phyloP scores from a whole-genome alignment of 139 green algal genomes.

The Ulvella scutata region DNA sequence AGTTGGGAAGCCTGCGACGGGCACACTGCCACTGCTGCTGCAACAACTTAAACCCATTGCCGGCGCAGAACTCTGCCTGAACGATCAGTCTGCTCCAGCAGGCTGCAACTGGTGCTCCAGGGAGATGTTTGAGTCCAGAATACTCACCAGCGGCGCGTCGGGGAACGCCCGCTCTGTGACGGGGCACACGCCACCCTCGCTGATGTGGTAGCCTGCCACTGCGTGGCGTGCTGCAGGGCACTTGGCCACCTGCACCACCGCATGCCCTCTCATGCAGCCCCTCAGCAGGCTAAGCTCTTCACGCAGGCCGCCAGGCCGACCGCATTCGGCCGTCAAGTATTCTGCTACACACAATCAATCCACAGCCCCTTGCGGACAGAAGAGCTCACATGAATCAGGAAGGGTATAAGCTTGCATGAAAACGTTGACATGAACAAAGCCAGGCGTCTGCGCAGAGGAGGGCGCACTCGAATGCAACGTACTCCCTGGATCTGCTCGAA shows the following conservation, averaged over 20 bases:
- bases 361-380: neutral
- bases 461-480: neutral
- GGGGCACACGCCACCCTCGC: neutral
- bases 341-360: neutral
- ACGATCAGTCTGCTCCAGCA: too few species aligned
- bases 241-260: neutral
- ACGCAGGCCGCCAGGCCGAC: neutral
- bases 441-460: neutral
- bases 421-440: neutral
- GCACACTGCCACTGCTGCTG: too few species aligned
- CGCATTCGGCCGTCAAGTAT: neutral
- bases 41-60: too few species aligned
- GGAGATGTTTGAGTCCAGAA: slow-evolving; percentile 2
- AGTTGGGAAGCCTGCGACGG: too few species aligned
- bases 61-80: too few species aligned
- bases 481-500: neutral
- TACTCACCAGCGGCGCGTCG: neutral
- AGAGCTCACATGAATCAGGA: too few species aligned
- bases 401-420: too few species aligned
- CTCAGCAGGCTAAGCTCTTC: neutral
- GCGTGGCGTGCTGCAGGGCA: neutral
- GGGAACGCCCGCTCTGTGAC: neutral
- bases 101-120: neutral
- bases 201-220: neutral
- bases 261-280: neutral